Evolutionary conservation across 1,284 basidiomycete genomes (phyloP).

Genomic region (Butyriboletus pseudospeciosus): DNA sequence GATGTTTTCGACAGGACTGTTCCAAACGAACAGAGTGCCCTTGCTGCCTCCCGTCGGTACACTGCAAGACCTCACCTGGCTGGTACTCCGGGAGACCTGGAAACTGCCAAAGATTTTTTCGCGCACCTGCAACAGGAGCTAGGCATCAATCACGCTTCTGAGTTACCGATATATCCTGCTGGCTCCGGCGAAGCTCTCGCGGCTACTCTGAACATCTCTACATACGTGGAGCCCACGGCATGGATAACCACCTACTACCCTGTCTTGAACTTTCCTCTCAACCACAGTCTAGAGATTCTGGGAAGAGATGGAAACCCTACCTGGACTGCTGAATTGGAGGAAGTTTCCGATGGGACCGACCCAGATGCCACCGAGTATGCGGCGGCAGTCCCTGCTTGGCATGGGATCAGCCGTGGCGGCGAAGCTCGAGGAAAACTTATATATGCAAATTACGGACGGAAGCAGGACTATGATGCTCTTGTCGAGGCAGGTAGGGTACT

Average conservation of each 20-base stretch:
- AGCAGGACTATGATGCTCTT: conserved; percentile 40
- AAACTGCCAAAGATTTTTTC: conserved; percentile 50
- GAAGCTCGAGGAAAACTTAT: conserved; percentile 56
- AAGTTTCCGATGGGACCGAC: conserved; percentile 46
- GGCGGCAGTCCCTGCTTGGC: conserved; percentile 44
- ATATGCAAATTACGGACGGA: conserved; percentile 64
- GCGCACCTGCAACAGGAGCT: conserved; percentile 46
- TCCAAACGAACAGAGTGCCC: conserved; percentile 45
- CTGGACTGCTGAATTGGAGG: conserved; percentile 54
- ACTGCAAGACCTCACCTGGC: conserved; percentile 52
- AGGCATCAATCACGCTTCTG: conserved; percentile 32
- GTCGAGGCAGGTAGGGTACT: conserved; percentile 24
- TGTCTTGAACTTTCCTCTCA: conserved; percentile 57
- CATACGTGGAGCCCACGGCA: conserved; percentile 40
- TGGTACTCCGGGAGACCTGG: conserved; percentile 46
- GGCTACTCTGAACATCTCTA: conserved; percentile 45
- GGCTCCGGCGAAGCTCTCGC: conserved; percentile 45
- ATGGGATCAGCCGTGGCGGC: conserved; percentile 49
- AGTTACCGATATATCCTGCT: conserved; percentile 47
- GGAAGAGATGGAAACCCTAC: conserved; percentile 40
- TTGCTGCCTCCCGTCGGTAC: conserved; percentile 43
- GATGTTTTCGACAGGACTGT: conserved; percentile 37
- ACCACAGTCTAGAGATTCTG: conserved; percentile 47
- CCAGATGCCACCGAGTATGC: conserved; percentile 45
- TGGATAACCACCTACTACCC: conserved; percentile 69